A percentile compares a stretch with the other conserved stretches of the same genome.
phyloP scores from a whole-genome alignment of 148 eudicot species.

The Rhododendron simsii region DNA sequence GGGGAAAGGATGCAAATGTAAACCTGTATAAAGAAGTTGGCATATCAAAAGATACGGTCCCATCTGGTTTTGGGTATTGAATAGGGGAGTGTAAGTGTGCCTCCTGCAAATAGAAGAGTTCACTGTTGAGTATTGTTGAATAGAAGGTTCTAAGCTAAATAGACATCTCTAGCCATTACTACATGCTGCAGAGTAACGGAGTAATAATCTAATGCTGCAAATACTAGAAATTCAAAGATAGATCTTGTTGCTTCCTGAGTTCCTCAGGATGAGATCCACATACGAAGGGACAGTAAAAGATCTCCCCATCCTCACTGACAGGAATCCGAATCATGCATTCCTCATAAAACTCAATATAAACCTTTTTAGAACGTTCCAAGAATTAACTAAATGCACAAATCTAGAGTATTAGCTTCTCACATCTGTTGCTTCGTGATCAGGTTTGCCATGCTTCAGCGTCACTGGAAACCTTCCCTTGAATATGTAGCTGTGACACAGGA shows the following conservation, averaged over 20 bases:
- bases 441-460: constrained; percentile 86
- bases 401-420: constrained; percentile 33
- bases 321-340: background rate
- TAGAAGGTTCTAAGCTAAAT: background rate
- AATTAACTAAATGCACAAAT: background rate
- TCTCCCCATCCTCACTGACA: background rate
- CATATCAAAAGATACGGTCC: constrained; percentile 75
- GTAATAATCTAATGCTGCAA: background rate
- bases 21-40: constrained; percentile 93
- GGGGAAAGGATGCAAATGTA: background rate
- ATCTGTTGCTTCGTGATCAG: constrained; percentile 78
- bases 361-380: background rate
- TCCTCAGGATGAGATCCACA: background rate
- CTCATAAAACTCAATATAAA: background rate
- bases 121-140: background rate
- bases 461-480: constrained; percentile 71
- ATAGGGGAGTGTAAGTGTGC: constrained; percentile 68
- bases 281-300: background rate
- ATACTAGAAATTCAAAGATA: background rate
- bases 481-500: constrained; percentile 49
- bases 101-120: constrained; percentile 40
- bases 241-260: background rate
- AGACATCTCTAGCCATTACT: background rate
- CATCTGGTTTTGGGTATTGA: constrained; percentile 86
- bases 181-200: background rate